These are phyloP conservation scores for Acrodontium crateriforme DNA, from an alignment of 2,329 filamentous ascomycete species.

Conservation along the genomic window DNA sequence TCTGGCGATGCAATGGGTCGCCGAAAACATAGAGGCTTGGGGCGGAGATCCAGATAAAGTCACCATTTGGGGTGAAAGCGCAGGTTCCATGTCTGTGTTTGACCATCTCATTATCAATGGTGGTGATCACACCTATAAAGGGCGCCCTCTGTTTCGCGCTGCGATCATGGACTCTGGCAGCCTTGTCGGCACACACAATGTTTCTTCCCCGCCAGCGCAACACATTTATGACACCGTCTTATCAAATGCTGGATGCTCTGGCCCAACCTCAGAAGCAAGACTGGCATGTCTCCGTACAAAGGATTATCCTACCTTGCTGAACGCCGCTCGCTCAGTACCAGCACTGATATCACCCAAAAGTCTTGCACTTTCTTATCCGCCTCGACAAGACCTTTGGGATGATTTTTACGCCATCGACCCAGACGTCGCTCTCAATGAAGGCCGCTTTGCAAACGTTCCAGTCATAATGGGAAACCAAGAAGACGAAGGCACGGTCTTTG, in stretches of 20 bases:
- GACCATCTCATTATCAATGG: not conserved
- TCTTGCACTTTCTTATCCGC: not conserved
- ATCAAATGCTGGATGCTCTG: not conserved
- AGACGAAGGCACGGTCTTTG: not conserved
- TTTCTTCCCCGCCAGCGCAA: not conserved
- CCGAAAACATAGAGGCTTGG: conserved; percentile 37
- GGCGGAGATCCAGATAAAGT: conserved; percentile 28
- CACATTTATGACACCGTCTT: not conserved
- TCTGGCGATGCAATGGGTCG: conserved; percentile 38
- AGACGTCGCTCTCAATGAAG: not conserved
- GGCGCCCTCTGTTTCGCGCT: not conserved
- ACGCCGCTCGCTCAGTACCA: not conserved
- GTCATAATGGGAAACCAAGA: not conserved
- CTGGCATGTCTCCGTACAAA: not conserved
- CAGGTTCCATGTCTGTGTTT: conserved; percentile 8
- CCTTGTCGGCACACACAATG: not conserved
- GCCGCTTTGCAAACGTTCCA: not conserved
- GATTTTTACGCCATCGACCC: not conserved
- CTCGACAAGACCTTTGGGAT: not conserved
- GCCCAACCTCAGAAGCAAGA: not conserved
- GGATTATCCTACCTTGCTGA: not conserved
- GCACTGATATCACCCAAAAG: not conserved
- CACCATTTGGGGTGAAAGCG: conserved; percentile 17
- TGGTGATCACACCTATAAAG: not conserved
- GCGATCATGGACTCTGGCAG: conserved; percentile 2